phyloP scores from a whole-genome alignment of 805 yeast species.

The Kodamaea kakaduensis region DNA sequence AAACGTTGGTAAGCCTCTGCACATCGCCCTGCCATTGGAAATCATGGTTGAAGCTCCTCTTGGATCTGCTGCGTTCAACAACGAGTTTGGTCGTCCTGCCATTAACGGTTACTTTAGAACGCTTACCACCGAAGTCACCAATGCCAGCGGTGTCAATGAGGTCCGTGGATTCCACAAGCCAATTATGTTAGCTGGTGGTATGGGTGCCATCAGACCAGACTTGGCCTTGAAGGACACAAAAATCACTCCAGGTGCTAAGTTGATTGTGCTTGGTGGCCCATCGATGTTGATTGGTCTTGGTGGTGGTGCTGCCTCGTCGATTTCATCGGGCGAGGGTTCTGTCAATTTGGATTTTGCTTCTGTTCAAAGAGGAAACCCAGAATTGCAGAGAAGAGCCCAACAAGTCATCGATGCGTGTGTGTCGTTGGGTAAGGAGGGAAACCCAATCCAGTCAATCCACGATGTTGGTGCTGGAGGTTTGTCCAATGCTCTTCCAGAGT shows the following conservation, averaged over 20 bases:
- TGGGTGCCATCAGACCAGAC: constrained; percentile 94
- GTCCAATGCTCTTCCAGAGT: constrained; percentile 94
- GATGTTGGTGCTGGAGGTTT: constrained; percentile 99
- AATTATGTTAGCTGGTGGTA: constrained; percentile 98
- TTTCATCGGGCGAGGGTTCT: constrained; percentile 94
- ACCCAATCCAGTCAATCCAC: constrained; percentile 91
- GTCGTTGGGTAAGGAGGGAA: constrained; percentile 59
- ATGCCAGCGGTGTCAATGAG: constrained; percentile 60
- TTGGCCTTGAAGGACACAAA: constrained; percentile 82
- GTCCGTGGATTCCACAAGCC: constrained; percentile 98
- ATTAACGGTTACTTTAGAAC: constrained; percentile 96
- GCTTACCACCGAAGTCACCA: constrained; percentile 71
- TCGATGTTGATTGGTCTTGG: constrained; percentile 98
- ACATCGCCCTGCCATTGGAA: constrained; percentile 88
- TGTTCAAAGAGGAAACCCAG: constrained; percentile 99
- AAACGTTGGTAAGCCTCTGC: constrained; percentile 84
- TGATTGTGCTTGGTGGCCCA: constrained; percentile 96
- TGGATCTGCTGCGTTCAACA: constrained; percentile 97
- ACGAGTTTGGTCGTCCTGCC: constrained; percentile 98
- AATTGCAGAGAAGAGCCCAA: constrained; percentile 98
- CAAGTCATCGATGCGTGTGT: constrained; percentile 95
- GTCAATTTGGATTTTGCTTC: constrained; percentile 97
- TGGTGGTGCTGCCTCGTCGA: constrained; percentile 99
- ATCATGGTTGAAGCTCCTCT: constrained; percentile 97
- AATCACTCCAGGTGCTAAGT: constrained; percentile 86